Base-by-base conservation (phyloP, 179 eudicot species). In the Sideroxylon spinosum region DNA sequence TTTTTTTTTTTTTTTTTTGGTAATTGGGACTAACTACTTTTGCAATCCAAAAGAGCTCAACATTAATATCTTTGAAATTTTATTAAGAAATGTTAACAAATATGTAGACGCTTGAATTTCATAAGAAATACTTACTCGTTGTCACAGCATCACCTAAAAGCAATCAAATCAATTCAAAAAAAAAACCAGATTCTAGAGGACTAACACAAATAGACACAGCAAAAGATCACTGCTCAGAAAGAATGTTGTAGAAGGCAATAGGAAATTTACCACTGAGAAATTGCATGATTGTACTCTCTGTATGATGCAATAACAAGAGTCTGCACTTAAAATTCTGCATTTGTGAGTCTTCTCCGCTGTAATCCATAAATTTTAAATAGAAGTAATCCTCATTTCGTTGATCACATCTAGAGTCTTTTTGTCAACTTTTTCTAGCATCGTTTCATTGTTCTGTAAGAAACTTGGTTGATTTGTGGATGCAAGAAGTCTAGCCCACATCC, bases 401-500 rank as follows among this genome's bases (percentile, higher is more conserved):
- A 83, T 79, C 52, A 50, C 76, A 67, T 87, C 90, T 32, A 81
- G 55, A 71, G 78, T 79, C 29, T 71, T 62, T 53, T 62, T 73
- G 50, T 75, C 73, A 57, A 79, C 57, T 32, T 78, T 87, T 71
- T 83, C 86, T 74, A 50, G 76, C 74, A 79, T 69, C n/a, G 60
- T 25, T 56, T 83, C 86, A 68, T 61, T 76, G 5, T 69, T 52
- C 29, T 52, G 79, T 71, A 84, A 57, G 63, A 88, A 88, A 71
- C 84, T 84, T 44, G 91, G 91, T 74, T 88, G 91, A 76, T 84
- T 84, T 49, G 89, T 88, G 37, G 91, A 88, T 13, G 87, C 84
- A 9, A 88, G 85, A 55, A 88, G 87, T 78, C 91, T 81, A 64
- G 89, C 91, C 91, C 91, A 88, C 87, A 81, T 86, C 81, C 91